Evolutionary conservation across 2,329 filamentous ascomycete genomes (phyloP).

Genomic region (Aspergillus sp.): DNA sequence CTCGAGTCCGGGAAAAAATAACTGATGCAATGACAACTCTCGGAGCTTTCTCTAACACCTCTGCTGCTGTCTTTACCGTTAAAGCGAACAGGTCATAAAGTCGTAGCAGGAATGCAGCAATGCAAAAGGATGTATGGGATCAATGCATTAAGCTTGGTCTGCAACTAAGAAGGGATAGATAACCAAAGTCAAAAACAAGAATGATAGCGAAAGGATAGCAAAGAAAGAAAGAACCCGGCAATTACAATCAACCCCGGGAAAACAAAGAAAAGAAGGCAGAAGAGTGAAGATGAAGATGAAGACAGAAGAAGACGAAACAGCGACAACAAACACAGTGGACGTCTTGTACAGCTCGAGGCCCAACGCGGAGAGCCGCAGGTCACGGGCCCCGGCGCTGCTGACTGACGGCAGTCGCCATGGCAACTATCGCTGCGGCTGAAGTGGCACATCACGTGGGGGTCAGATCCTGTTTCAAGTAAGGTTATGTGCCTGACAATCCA

Average conservation of each 20-base stretch:
- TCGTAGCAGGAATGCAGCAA: constrained; percentile 15
- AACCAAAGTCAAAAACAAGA: background rate
- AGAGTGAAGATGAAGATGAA: background rate
- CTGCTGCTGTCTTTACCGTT: background rate
- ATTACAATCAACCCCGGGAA: constrained; percentile 7
- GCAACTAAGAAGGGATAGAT: constrained; percentile 3
- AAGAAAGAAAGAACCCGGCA: constrained; percentile 3
- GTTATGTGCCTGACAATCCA: too few relatives aligned
- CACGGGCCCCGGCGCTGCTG: background rate
- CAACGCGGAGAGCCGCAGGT: too few relatives aligned
- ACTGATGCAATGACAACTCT: background rate
- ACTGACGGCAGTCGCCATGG: constrained; percentile 26
- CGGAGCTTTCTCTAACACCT: background rate
- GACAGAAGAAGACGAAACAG: background rate
- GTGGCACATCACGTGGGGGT: too few relatives aligned
- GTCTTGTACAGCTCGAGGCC: constrained; percentile 12
- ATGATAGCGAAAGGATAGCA: constrained; percentile 17
- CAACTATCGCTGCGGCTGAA: constrained; percentile 12
- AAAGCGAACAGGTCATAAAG: constrained; percentile 1
- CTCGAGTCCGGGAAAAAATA: background rate
- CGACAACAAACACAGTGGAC: background rate
- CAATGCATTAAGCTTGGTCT: background rate
- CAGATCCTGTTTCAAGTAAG: too few relatives aligned
- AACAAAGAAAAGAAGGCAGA: constrained; percentile 11
- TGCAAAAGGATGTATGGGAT: background rate